These are phyloP conservation scores for Citrus unshiu DNA, from an alignment of 345 rosid genomes.

Conservation along the genomic window DNA sequence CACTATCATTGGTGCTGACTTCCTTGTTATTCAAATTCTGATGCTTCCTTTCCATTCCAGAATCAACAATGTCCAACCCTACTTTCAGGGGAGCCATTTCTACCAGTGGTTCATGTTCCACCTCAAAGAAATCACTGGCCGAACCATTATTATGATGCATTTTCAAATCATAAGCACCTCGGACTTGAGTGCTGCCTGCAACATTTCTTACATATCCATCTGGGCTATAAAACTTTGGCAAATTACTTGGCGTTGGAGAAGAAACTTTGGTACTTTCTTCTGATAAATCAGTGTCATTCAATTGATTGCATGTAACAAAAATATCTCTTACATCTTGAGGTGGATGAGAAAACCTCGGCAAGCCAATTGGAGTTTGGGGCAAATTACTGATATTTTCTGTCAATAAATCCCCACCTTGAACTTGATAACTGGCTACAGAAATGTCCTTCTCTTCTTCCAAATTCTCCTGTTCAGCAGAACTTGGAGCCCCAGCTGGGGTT, in stretches of 20 bases:
- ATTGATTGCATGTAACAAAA: slow-evolving; percentile 31
- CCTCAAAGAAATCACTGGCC: slow-evolving; percentile 33
- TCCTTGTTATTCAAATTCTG: slow-evolving; percentile 23
- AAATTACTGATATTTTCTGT: slow-evolving; percentile 14
- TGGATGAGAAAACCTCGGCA: slow-evolving; percentile 17
- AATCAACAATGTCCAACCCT: slow-evolving; percentile 21
- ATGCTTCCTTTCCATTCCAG: slow-evolving; percentile 19
- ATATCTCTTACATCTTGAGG: slow-evolving; percentile 31
- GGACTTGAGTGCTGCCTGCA: slow-evolving; percentile 25
- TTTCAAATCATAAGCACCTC: slow-evolving; percentile 30
- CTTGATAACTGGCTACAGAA: slow-evolving; percentile 30
- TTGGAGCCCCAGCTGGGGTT: slow-evolving; percentile 19
- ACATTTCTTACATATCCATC: slow-evolving; percentile 29
- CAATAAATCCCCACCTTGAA: slow-evolving; percentile 20
- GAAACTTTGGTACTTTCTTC: slow-evolving; percentile 14
- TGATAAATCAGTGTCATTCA: slow-evolving; percentile 19
- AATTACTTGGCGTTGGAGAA: slow-evolving; percentile 15
- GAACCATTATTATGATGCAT: slow-evolving; percentile 35
- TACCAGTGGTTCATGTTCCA: slow-evolving; percentile 35
- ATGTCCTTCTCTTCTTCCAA: slow-evolving; percentile 38
- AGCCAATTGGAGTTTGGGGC: slow-evolving; percentile 14
- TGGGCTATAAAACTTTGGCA: slow-evolving; percentile 17
- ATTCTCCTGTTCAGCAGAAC: slow-evolving; percentile 25
- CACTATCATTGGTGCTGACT: slow-evolving; percentile 8
- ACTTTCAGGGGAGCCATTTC: slow-evolving; percentile 21